Percentiles rank a stretch among this genome's conserved stretches.
These are phyloP conservation scores for Scedosporium aurantiacum DNA, from an alignment of 2,329 filamentous ascomycete species.

Conservation along the genomic window DNA sequence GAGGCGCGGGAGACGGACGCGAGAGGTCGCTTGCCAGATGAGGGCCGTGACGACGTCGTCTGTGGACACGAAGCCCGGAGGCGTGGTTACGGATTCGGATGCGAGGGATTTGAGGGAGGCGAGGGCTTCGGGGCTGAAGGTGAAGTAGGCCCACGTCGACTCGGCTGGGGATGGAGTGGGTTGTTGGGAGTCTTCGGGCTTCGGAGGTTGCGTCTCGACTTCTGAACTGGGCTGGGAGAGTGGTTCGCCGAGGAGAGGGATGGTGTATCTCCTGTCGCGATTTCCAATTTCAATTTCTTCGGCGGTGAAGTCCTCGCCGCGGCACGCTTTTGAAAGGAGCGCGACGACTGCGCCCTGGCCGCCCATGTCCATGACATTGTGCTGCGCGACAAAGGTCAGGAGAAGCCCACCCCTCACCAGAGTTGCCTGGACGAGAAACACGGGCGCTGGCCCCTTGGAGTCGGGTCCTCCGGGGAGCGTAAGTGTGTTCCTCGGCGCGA, in stretches of 20 bases:
- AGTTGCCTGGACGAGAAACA: conserved; percentile 36
- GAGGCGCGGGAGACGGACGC: conserved; percentile 27
- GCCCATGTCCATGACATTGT: conserved; percentile 38
- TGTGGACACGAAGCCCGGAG: conserved; percentile 32
- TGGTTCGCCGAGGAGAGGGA: conserved; percentile 22
- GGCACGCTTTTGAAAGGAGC: conserved; percentile 38
- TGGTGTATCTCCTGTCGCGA: conserved; percentile 21
- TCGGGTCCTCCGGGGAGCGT: neutral
- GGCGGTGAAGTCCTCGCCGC: conserved; percentile 28
- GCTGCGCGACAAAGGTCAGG: conserved; percentile 35
- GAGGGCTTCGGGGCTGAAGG: conserved; percentile 27
- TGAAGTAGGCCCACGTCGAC: conserved; percentile 33
- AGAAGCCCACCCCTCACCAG: conserved; percentile 38
- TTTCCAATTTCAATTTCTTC: conserved; percentile 34
- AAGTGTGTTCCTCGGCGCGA: conserved; percentile 17
- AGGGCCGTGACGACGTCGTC: conserved; percentile 42
- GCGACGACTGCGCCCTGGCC: conserved; percentile 35
- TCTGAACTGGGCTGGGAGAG: conserved; percentile 22
- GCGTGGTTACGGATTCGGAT: conserved; percentile 12
- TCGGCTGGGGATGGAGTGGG: conserved; percentile 10
- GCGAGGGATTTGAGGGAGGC: conserved; percentile 28
- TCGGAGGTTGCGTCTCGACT: conserved; percentile 21
- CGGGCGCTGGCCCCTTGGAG: conserved; percentile 17
- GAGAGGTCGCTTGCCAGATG: conserved; percentile 34
- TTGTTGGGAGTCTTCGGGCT: neutral